phyloP scores from a whole-genome alignment of 352 stramenopile genomes.

The Globisporangium solare region DNA sequence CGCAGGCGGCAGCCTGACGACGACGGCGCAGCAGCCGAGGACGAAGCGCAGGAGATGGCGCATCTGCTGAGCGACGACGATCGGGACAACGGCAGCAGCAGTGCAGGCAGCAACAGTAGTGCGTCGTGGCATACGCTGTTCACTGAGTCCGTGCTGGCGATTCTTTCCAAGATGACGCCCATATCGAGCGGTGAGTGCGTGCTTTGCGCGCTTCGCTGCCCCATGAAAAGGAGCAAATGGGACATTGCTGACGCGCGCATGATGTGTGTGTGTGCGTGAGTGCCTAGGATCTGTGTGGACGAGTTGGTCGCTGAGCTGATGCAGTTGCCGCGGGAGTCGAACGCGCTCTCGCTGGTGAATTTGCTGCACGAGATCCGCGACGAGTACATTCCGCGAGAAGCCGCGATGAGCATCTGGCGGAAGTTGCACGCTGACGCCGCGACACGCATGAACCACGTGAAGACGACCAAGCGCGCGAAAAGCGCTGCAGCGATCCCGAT shows the following conservation, averaged over 20 bases:
- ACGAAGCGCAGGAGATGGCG: constrained; percentile 22
- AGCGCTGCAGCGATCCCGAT: constrained; percentile 42
- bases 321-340: constrained; percentile 28
- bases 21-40: too few species aligned
- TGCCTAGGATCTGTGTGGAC: constrained; percentile 30
- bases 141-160: constrained; percentile 24
- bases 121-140: constrained; percentile 10
- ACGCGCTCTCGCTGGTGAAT: constrained; percentile 32
- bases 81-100: constrained; percentile 1
- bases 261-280: background rate
- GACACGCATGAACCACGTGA: constrained; percentile 6
- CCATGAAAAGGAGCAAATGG: too few species aligned
- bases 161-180: constrained; percentile 37
- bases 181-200: constrained; percentile 40
- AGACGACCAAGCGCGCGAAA: constrained; percentile 25
- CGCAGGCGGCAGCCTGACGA: too few species aligned
- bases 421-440: constrained; percentile 19
- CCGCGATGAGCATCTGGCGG: constrained; percentile 47
- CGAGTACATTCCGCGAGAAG: constrained; percentile 45
- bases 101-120: constrained; percentile 6
- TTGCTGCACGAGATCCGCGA: constrained; percentile 45
- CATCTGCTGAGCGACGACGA: constrained; percentile 45
- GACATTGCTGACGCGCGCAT: background rate
- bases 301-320: constrained; percentile 26
- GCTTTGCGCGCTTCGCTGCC: background rate